Evolutionary conservation across 1,284 basidiomycete species (phyloP).

Genomic region (Cystobasidium slooffiae): DNA sequence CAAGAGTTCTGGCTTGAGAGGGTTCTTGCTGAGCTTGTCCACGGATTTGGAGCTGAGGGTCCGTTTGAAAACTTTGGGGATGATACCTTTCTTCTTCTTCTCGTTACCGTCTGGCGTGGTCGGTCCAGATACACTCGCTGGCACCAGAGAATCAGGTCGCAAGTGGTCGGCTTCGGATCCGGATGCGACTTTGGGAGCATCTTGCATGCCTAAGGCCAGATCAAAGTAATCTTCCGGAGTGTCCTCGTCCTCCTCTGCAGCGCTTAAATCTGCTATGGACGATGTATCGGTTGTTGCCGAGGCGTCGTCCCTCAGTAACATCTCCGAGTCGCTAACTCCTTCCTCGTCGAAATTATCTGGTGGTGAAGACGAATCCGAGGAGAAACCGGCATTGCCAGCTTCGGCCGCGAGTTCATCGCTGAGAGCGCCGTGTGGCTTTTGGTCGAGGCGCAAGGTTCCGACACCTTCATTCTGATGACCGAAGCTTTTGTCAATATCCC

Average conservation of each 20-base stretch:
- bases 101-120: conserved; percentile 20
- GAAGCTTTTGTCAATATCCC: not conserved
- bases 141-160: not conserved
- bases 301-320: conserved; percentile 19
- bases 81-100: conserved; percentile 18
- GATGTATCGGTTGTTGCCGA: conserved; percentile 36
- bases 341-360: conserved; percentile 11
- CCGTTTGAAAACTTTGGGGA: conserved; percentile 33
- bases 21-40: not conserved
- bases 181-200: not conserved
- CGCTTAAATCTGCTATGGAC: conserved; percentile 21
- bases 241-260: not conserved
- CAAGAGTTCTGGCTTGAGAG: not conserved
- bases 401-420: conserved; percentile 29
- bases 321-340: conserved; percentile 2
- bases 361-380: conserved; percentile 30
- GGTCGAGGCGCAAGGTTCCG: conserved; percentile 39
- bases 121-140: not conserved
- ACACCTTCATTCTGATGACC: conserved; percentile 37
- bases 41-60: conserved; percentile 33
- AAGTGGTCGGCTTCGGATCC: not conserved
- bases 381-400: not conserved
- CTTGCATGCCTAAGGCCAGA: conserved; percentile 33
- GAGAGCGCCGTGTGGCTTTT: conserved; percentile 19
- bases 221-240: conserved; percentile 29